Evolutionary conservation across 2,329 filamentous ascomycete species (phyloP).

Genomic region (Stemphylium lycopersici): DNA sequence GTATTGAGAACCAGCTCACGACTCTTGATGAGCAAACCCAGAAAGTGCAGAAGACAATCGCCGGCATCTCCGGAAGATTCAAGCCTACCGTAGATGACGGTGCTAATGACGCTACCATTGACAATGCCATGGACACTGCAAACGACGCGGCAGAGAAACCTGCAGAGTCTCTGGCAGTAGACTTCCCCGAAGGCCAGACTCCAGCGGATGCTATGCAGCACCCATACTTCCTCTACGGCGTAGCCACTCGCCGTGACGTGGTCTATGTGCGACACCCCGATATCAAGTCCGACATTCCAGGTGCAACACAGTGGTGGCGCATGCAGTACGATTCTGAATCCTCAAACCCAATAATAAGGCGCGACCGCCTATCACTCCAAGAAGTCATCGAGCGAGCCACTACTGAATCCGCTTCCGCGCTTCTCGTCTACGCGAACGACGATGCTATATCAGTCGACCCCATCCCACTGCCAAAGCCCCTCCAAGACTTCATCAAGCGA

Average conservation of each 20-base stretch:
- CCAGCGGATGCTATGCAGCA: conserved; percentile 31
- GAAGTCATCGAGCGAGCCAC: conserved; percentile 62
- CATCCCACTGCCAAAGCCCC: conserved; percentile 30
- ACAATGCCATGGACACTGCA: neutral
- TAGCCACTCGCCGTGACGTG: conserved; percentile 63
- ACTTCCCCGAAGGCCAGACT: conserved; percentile 27
- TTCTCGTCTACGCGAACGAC: conserved; percentile 66
- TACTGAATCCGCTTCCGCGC: conserved; percentile 58
- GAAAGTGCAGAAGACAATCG: conserved; percentile 50
- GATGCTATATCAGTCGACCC: conserved; percentile 30
- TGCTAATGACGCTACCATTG: neutral
- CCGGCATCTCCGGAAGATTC: conserved; percentile 53
- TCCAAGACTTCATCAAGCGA: conserved; percentile 54
- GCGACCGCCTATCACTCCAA: conserved; percentile 53
- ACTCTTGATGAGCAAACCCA: conserved; percentile 52
- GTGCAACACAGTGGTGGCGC: conserved; percentile 45
- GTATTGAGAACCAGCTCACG: conserved; percentile 41
- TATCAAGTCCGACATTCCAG: conserved; percentile 21
- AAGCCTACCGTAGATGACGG: conserved; percentile 52
- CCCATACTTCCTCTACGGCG: conserved; percentile 63
- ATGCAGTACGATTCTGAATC: conserved; percentile 41
- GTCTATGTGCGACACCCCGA: conserved; percentile 60
- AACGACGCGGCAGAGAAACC: conserved; percentile 35
- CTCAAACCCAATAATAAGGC: conserved; percentile 31
- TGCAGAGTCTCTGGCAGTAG: neutral